Evolutionary conservation across 805 yeast species (phyloP), one percentile per base, ranked within the genome.

Genomic region (Ogataea pini): DNA sequence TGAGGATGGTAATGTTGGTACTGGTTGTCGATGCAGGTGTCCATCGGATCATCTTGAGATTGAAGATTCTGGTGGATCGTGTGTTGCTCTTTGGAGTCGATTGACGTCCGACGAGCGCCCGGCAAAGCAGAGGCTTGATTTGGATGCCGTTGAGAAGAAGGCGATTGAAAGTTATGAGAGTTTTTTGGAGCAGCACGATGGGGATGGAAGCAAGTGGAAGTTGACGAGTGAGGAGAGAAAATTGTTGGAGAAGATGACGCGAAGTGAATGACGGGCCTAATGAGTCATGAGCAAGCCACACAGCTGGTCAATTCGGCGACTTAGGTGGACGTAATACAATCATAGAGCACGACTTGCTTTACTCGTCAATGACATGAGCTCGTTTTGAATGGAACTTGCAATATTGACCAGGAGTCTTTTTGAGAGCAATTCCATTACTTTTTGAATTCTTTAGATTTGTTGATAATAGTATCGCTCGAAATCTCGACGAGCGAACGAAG

Each of bases 21-120:
- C 82, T 7, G 97, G 97, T 1, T 91, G 98, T 64, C 72, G 96
- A 34, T 91, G 98, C 66, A 74, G 77, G 53, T 91, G 98, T 68
- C 96, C 88, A 4, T 31, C 51, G 2, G 60, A 61, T n/a, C 71
- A 64, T 44, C 49, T 56, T 22, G 91, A 83, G 50, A 72, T 81
- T 42, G 92, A 84, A 63, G 78, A 83, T 56, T 60, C 76, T 3
- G 69, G 72, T 1, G 70, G 76, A 7, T 71, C 77, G 28, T 84
- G 89, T 64, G 68, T 80, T 38, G 64, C 69, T 12, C 67, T 68
- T 17, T 85, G 85, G 84, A 69, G 74, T 20, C 47, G 49, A 39
- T 46, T 64, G 22, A 64, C 64, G 2, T 59, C 58, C 24, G 68
- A 65, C 46, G 61, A 62, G 3, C 56, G 59, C 44, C 46, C 46